These are phyloP conservation scores for Nakaseomyces bracarensis DNA, from an alignment of 1,139 yeast species.

Conservation along the genomic window DNA sequence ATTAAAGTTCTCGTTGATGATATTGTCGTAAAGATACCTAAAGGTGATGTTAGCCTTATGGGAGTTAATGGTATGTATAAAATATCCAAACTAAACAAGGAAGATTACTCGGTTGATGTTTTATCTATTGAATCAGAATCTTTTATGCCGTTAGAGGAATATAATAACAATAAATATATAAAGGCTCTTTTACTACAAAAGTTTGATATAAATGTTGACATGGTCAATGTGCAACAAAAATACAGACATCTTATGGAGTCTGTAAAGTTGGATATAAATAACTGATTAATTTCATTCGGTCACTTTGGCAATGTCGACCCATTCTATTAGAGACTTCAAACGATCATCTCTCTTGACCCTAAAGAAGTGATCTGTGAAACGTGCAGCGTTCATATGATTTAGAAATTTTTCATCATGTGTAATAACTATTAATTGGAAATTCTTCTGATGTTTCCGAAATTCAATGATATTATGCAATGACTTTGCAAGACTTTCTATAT, in stretches of 20 bases:
- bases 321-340: conserved; percentile 66
- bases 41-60: conserved; percentile 22
- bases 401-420: conserved; percentile 94
- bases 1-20: conserved; percentile 20
- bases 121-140: conserved; percentile 7
- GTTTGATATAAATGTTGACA: conserved; percentile 34
- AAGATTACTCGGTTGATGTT: neutral
- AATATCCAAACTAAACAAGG: conserved; percentile 21
- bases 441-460: conserved; percentile 64
- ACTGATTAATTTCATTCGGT: conserved; percentile 19
- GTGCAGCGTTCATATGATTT: conserved; percentile 73
- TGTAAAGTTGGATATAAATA: neutral
- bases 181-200: conserved; percentile 18
- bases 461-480: conserved; percentile 72
- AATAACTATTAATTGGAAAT: conserved; percentile 88
- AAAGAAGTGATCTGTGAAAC: conserved; percentile 84
- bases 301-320: conserved; percentile 38
- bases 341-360: conserved; percentile 72
- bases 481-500: conserved; percentile 78
- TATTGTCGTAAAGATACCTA: conserved; percentile 15
- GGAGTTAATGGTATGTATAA: conserved; percentile 38
- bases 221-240: conserved; percentile 34
- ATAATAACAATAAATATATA: neutral
- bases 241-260: conserved; percentile 21
- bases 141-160: conserved; percentile 17